These are phyloP conservation scores for Daedaleopsis nitida DNA, from an alignment of 768 basidiomycete genomes.

Conservation along the genomic window DNA sequence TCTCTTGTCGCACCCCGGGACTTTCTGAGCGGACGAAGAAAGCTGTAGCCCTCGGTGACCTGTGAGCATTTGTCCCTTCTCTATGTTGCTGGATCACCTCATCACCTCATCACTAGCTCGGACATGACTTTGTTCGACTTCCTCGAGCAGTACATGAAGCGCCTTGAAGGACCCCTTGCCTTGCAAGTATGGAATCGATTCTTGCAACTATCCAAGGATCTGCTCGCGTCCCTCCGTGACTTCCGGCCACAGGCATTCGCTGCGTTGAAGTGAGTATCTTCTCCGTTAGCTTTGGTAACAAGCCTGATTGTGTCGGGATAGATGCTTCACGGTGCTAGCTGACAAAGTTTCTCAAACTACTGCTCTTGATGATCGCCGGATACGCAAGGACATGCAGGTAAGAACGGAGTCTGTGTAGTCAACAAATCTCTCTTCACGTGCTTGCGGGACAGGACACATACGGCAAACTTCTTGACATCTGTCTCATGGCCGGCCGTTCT, in stretches of 20 bases:
- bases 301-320: slow-evolving; percentile 31
- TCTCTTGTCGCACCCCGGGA: slow-evolving; percentile 58
- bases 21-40: slow-evolving; percentile 61
- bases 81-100: not conserved
- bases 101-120: slow-evolving; percentile 43
- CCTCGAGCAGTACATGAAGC: slow-evolving; percentile 80
- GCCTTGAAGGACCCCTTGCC: slow-evolving; percentile 88
- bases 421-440: not conserved
- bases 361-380: slow-evolving; percentile 85
- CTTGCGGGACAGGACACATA: slow-evolving; percentile 67
- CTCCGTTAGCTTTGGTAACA: not conserved
- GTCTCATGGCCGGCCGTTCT: slow-evolving; percentile 71
- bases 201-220: slow-evolving; percentile 76
- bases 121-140: slow-evolving; percentile 81
- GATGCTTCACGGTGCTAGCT: slow-evolving; percentile 75
- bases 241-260: slow-evolving; percentile 74
- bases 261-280: slow-evolving; percentile 67
- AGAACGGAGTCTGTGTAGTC: not conserved
- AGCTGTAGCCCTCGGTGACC: slow-evolving; percentile 53
- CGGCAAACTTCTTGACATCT: slow-evolving; percentile 80
- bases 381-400: slow-evolving; percentile 89
- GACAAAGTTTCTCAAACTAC: slow-evolving; percentile 88
- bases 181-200: slow-evolving; percentile 90
- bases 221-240: slow-evolving; percentile 63
- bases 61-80: slow-evolving; percentile 50